Base-by-base conservation (phyloP, 2,329 filamentous ascomycete species). In the Elsinoe batatas region DNA sequence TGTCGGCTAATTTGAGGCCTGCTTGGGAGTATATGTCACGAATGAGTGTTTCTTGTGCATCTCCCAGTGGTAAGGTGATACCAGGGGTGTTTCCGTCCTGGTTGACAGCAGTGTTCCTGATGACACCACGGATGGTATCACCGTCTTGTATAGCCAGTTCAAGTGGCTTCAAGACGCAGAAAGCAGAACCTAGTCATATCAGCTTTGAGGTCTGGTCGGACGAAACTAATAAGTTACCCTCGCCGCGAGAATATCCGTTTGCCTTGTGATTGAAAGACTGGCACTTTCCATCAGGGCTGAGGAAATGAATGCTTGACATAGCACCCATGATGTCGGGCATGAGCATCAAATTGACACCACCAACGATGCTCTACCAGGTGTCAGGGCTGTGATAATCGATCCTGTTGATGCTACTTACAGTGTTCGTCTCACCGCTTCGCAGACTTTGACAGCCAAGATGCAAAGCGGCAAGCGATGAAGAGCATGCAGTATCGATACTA, bases 221-320 rank as follows among this genome's bases (percentile, higher is more conserved):
- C 6, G 7, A 15, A 8, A 5, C 15, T 42, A 3, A n/a, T 6
- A 3, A 8, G 17, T 20, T 43, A 0, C 78, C 79, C 53, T 83
- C 80, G 10, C 76, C 77, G 0, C 78, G 71, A 26, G 69, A 76
- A 63, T 72, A 79, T 6, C 77, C 79, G 59, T 79, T 66, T 0
- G 75, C 79, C 1, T 63, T 63, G 2, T 62, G 65, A 12, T 66
- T 64, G 57, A 68, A 72, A 33, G 65, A 68, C 15, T 56, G 58
- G 42, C 55, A 61, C 32, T 58, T 50, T 3, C 69, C 68, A 15
- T 61, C 62, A 1, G 66, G 65, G 2, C 64, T 67, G 2, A 71
- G 66, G 63, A 62, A 57, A 1, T 63, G 60, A 20, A 68, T 57
- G 3, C 64, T 64, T 18, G 56, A 61, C 35, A 62, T 61, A 0